A percentile compares a stretch with the other conserved stretches of the same genome.
These are phyloP conservation scores for Alternaria ethzedia DNA, from an alignment of 2,329 filamentous ascomycete genomes.

Conservation along the genomic window DNA sequence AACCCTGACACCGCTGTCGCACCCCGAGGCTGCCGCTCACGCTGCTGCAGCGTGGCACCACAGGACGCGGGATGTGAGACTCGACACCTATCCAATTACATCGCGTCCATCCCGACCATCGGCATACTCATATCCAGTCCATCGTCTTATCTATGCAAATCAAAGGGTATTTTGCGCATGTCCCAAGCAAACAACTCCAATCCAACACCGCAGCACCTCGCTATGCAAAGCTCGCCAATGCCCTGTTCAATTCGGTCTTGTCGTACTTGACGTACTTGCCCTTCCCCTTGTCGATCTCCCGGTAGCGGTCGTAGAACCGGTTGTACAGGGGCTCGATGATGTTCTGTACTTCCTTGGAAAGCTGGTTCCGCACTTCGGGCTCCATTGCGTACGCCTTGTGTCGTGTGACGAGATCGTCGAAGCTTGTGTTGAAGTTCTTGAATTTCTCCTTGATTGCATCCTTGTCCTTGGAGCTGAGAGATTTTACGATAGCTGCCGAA, in stretches of 20 bases:
- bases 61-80: slow-evolving; percentile 12
- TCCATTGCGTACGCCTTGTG: slow-evolving; percentile 92
- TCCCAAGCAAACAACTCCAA: slow-evolving; percentile 23
- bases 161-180: slow-evolving; percentile 43
- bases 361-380: slow-evolving; percentile 79
- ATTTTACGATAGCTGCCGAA: slow-evolving; percentile 83
- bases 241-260: slow-evolving; percentile 76
- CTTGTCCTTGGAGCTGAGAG: slow-evolving; percentile 85
- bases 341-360: slow-evolving; percentile 84
- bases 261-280: slow-evolving; percentile 99
- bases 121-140: slow-evolving; percentile 13
- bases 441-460: slow-evolving; percentile 98
- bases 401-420: slow-evolving; percentile 83
- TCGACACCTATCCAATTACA: slow-evolving; percentile 25
- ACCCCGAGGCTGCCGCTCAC: neutral
- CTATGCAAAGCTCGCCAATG: slow-evolving; percentile 57
- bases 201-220: slow-evolving; percentile 25
- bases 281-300: slow-evolving; percentile 96
- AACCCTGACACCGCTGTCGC: neutral
- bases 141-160: slow-evolving; percentile 28
- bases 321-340: slow-evolving; percentile 95
- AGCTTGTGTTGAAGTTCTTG: slow-evolving; percentile 84
- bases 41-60: slow-evolving; percentile 19
- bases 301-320: slow-evolving; percentile 95
- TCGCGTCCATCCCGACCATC: slow-evolving; percentile 14